These are phyloP conservation scores for Calonectria leucothoes DNA, from an alignment of 2,329 filamentous ascomycete species.

Conservation along the genomic window DNA sequence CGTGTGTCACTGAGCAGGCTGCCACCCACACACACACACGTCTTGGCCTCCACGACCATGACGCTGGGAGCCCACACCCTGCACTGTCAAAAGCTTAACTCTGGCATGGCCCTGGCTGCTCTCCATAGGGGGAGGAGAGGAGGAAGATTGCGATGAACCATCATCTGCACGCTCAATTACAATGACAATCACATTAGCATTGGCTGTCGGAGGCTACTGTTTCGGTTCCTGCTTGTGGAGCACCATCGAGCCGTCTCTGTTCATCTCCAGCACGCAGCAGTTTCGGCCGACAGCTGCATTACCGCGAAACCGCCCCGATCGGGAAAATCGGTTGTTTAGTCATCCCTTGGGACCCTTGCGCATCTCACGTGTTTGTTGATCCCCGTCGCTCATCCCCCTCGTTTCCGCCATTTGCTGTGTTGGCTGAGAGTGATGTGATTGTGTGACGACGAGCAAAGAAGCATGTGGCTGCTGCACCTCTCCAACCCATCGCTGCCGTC, in stretches of 20 bases:
- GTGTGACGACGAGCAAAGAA: background rate
- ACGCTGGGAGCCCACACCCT: background rate
- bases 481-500: background rate
- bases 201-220: background rate
- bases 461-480: background rate
- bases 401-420: background rate
- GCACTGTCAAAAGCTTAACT: conserved; percentile 1
- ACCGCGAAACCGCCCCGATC: background rate
- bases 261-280: no score
- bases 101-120: background rate
- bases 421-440: background rate
- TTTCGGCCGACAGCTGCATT: background rate
- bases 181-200: background rate
- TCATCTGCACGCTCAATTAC: background rate
- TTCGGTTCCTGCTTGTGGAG: background rate
- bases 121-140: no score
- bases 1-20: background rate
- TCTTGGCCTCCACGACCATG: background rate
- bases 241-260: background rate
- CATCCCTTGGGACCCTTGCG: background rate
- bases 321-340: background rate
- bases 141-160: background rate
- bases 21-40: background rate
- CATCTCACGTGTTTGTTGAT: background rate
- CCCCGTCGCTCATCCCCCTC: background rate